phyloP scores from a whole-genome alignment of 139 green algal species.

The Chlorella sorokiniana region DNA sequence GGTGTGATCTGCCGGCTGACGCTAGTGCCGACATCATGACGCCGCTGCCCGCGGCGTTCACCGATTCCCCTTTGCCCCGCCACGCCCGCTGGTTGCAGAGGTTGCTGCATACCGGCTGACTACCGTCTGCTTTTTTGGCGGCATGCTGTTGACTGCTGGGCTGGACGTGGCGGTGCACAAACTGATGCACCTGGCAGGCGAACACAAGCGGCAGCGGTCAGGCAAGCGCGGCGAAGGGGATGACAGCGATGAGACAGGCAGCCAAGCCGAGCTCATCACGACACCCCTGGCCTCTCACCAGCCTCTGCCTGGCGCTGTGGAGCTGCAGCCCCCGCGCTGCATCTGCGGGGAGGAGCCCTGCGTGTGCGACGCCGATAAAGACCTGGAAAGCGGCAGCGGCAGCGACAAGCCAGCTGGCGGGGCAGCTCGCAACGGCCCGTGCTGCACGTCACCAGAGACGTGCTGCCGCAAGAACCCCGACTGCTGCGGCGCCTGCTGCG shows the following conservation, averaged over 20 bases:
- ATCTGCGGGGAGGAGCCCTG: too few relatives aligned
- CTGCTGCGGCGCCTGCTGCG: constrained; percentile 4
- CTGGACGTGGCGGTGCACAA: constrained; percentile 57
- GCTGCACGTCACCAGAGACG: neutral
- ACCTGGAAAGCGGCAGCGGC: neutral
- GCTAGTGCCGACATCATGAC: neutral
- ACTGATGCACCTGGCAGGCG: constrained; percentile 16
- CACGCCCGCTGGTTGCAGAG: constrained; percentile 19
- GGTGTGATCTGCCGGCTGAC: neutral
- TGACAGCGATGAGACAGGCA: neutral
- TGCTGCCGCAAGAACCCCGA: neutral
- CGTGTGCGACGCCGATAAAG: too few relatives aligned
- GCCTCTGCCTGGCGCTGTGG: too few relatives aligned
- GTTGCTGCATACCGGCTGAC: constrained; percentile 56
- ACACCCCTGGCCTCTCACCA: too few relatives aligned
- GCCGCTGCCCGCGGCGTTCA: neutral
- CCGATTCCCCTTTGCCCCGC: neutral
- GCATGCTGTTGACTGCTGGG: constrained; percentile 51
- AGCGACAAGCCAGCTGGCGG: neutral
- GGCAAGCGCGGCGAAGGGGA: neutral
- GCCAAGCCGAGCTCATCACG: neutral
- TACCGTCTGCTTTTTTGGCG: constrained; percentile 68
- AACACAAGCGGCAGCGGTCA: neutral
- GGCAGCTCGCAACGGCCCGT: neutral
- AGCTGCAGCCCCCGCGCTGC: too few relatives aligned